A percentile compares a stretch with the other conserved stretches of the same genome.
These are phyloP conservation scores for Lodderomyces parapsilosis DNA, from an alignment of 1,139 yeast genomes.

Conservation along the genomic window DNA sequence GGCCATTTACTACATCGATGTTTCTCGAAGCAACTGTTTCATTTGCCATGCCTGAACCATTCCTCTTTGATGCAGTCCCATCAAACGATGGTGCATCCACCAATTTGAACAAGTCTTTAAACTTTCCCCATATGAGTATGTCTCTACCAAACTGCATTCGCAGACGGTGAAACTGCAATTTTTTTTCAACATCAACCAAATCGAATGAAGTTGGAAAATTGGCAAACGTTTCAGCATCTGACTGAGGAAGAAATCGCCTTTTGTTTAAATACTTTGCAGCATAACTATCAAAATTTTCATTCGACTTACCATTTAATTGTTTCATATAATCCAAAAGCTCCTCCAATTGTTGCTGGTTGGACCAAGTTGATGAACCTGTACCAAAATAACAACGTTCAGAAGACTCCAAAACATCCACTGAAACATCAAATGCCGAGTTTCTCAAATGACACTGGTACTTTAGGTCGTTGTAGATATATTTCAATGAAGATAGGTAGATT, in stretches of 20 bases:
- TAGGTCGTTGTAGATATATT: conserved; percentile 63
- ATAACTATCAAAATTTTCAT: conserved; percentile 16
- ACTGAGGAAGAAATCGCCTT: neutral
- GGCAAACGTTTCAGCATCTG: conserved; percentile 9
- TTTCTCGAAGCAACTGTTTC: neutral
- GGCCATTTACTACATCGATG: too few relatives aligned
- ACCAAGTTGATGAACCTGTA: conserved; percentile 27
- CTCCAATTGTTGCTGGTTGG: conserved; percentile 31
- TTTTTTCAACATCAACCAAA: conserved; percentile 22
- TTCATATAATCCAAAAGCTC: conserved; percentile 32
- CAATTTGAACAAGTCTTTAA: conserved; percentile 14
- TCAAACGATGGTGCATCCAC: neutral
- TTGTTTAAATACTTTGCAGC: conserved; percentile 12
- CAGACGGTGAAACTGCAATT: conserved; percentile 6
- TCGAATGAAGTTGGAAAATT: conserved; percentile 31
- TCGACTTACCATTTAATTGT: conserved; percentile 22
- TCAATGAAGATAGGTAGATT: conserved; percentile 56
- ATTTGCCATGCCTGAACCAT: neutral
- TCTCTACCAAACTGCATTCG: conserved; percentile 18
- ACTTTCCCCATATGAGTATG: conserved; percentile 21
- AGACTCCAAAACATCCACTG: conserved; percentile 18
- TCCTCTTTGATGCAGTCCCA: neutral
- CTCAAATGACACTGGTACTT: conserved; percentile 51
- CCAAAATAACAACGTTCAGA: conserved; percentile 15
- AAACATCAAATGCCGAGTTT: conserved; percentile 14